These are phyloP conservation scores for Clitopilus hobsonii DNA, from an alignment of 768 basidiomycete species.

Conservation along the genomic window DNA sequence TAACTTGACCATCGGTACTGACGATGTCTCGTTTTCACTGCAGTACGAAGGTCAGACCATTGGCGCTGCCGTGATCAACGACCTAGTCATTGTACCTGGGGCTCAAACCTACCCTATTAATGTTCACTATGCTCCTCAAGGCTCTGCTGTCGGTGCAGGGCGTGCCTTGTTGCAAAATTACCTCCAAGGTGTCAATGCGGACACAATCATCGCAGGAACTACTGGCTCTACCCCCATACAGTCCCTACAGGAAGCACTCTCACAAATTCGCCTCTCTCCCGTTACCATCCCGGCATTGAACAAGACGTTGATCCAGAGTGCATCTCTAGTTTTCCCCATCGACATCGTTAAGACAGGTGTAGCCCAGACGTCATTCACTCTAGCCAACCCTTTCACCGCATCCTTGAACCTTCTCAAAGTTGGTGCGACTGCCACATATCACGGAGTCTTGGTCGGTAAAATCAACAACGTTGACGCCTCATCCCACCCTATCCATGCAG, in stretches of 20 bases:
- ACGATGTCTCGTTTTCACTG: slow-evolving; percentile 59
- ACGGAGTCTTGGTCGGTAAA: slow-evolving; percentile 50
- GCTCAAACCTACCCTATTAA: slow-evolving; percentile 54
- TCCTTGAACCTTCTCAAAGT: slow-evolving; percentile 60
- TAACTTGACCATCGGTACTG: slow-evolving; percentile 47
- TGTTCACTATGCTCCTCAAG: slow-evolving; percentile 59
- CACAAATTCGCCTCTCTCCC: slow-evolving; percentile 53
- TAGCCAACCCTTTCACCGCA: slow-evolving; percentile 70
- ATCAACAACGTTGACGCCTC: slow-evolving; percentile 53
- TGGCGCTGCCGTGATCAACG: slow-evolving; percentile 51
- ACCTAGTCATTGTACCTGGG: slow-evolving; percentile 58
- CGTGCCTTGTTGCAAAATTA: slow-evolving; percentile 58
- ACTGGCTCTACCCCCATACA: slow-evolving; percentile 51
- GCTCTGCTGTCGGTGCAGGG: slow-evolving; percentile 48
- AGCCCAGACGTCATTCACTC: slow-evolving; percentile 50
- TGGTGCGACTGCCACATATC: slow-evolving; percentile 48
- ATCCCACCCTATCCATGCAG: slow-evolving; percentile 51
- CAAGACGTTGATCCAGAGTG: slow-evolving; percentile 53
- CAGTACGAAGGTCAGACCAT: slow-evolving; percentile 52
- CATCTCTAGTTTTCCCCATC: slow-evolving; percentile 54
- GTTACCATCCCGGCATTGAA: slow-evolving; percentile 63
- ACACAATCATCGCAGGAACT: slow-evolving; percentile 52
- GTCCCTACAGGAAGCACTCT: slow-evolving; percentile 58
- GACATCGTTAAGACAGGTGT: slow-evolving; percentile 59
- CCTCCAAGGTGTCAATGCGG: slow-evolving; percentile 56